Base-by-base conservation (phyloP, 768 basidiomycete species). In the Leccinum longicurvipes region DNA sequence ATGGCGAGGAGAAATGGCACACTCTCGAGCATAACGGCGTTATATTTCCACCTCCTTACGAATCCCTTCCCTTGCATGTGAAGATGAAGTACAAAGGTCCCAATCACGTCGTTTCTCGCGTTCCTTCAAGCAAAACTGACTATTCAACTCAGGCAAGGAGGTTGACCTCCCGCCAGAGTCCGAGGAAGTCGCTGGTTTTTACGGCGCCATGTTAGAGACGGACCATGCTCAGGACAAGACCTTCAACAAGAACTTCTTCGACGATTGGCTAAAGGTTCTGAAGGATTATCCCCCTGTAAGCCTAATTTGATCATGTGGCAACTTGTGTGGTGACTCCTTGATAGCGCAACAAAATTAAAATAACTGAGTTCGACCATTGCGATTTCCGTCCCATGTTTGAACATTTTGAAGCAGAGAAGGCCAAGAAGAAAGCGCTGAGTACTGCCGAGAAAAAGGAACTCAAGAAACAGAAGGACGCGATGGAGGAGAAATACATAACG, bases 151-250 rank as follows among this genome's bases (percentile, higher is more conserved):
- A 97, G 96, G 93, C 60, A 84, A 87, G 72, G 69, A 78, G 11
- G 80, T 98, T 27, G 79, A 86, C 63, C 84, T 99, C 31, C 84
- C 93, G 21, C 84, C 81, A 12, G 92, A 87, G 58, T 79, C 95
- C 7, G 97, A 99, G 73, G 97, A 99, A 72, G 96, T 98, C 46
- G 96, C 97, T 27, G 89, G 90, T 8, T 99, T 99, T 73, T 99
- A 95, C 65, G 97, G 78, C 32, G 91, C 93, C 19, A 82, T 98
- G 79, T 67, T 98, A 34, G 93, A 94, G 71, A 91, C 91, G 7
- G 91, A 94, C 58, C 95, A 99, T 65, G 91, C 91, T 6, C 79
- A 89, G 73, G 94, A 98, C 69, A 78, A 77, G 14, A 85, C 79
- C 0, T 99, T 99, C 77, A 89, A 91, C 72, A 85, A 86, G 70